phyloP scores from a whole-genome alignment of 1,284 basidiomycete species.

The Hypsizygus ulmarius region DNA sequence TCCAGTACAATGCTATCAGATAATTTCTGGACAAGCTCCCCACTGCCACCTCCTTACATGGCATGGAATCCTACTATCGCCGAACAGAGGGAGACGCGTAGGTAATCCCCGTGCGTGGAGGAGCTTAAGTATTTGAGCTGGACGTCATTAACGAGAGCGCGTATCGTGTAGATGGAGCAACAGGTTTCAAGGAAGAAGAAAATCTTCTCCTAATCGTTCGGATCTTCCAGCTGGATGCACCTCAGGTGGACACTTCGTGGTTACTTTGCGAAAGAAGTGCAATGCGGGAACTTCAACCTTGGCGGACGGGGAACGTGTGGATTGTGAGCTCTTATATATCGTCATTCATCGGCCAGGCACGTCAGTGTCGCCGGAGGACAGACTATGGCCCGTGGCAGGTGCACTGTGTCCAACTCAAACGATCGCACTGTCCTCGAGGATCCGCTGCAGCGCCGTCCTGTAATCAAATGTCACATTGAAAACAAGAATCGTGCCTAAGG shows the following conservation, averaged over 20 bases:
- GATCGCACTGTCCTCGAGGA: too few species aligned
- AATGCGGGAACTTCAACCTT: background rate
- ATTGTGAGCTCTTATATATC: too few species aligned
- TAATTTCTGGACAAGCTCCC: background rate
- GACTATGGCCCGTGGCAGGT: too few species aligned
- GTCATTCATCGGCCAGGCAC: too few species aligned
- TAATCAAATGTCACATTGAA: too few species aligned
- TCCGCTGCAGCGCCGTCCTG: too few species aligned
- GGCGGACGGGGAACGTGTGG: background rate
- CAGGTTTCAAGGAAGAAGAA: constrained; percentile 5
- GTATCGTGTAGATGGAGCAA: constrained; percentile 8
- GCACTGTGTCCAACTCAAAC: too few species aligned
- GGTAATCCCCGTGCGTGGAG: constrained; percentile 11
- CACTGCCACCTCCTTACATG: background rate
- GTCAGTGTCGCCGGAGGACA: too few species aligned
- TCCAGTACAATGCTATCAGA: too few species aligned
- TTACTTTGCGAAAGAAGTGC: background rate
- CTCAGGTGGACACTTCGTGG: background rate
- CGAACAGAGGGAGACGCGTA: background rate
- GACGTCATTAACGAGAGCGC: constrained; percentile 9
- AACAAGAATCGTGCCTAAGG: too few species aligned
- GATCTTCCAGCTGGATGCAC: constrained; percentile 8
- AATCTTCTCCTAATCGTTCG: constrained; percentile 12
- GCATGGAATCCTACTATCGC: background rate
- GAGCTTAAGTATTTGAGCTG: constrained; percentile 12